Conservation (phyloP, 805 yeast species). For the Candida corydali region DNA sequence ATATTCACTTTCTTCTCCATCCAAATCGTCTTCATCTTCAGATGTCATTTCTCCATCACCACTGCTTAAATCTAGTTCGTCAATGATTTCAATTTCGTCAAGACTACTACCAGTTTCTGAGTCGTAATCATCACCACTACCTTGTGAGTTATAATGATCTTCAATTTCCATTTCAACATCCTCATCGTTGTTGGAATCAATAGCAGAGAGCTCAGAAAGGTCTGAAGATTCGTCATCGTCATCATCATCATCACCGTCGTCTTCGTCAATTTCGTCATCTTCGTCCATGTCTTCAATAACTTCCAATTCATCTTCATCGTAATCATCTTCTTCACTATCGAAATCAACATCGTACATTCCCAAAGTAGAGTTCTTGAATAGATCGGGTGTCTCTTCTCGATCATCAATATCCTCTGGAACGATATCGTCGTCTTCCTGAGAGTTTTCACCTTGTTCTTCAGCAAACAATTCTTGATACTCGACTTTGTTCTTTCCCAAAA, state of each 20-base stretch:
- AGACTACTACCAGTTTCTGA: slow-evolving; percentile 14
- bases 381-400: slow-evolving; percentile 73
- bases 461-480: slow-evolving; percentile 57
- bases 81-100: slow-evolving; percentile 34
- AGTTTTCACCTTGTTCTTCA: slow-evolving; percentile 51
- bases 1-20: slow-evolving; percentile 26
- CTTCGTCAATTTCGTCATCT: slow-evolving; percentile 54
- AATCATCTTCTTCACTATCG: slow-evolving; percentile 60
- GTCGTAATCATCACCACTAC: slow-evolving; percentile 9
- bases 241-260: slow-evolving; percentile 25
- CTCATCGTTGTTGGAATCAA: slow-evolving; percentile 32
- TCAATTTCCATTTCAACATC: slow-evolving; percentile 33
- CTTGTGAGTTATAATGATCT: slow-evolving; percentile 11
- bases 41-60: slow-evolving; percentile 22
- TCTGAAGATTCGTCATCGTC: slow-evolving; percentile 14
- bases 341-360: slow-evolving; percentile 91
- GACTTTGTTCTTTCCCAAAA: slow-evolving; percentile 52
- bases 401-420: slow-evolving; percentile 50
- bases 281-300: slow-evolving; percentile 62
- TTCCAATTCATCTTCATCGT: slow-evolving; percentile 33
- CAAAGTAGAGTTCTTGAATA: slow-evolving; percentile 81
- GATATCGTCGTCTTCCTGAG: slow-evolving; percentile 38
- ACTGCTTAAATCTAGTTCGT: slow-evolving; percentile 26
- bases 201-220: slow-evolving; percentile 11
- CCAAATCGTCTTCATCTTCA: slow-evolving; percentile 22